Evolutionary conservation across 495 filamentous ascomycete genomes (phyloP), one percentile per base, ranked within the genome.

Genomic region (Bacidia rubella): DNA sequence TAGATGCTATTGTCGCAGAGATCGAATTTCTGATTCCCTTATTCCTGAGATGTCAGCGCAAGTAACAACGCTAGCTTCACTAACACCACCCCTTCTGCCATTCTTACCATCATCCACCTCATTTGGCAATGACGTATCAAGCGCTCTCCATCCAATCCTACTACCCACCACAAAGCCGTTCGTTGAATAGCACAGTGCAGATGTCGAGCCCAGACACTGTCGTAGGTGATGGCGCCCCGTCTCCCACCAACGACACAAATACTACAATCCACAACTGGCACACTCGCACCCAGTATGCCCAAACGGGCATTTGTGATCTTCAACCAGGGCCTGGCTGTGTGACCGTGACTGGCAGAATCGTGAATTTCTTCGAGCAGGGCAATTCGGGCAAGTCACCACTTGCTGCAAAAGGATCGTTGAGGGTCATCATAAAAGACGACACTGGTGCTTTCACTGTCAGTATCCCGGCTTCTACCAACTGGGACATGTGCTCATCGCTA

Each of bases 371-470:
- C 52, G 62, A 74, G 35, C 56, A 60, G 22, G 20, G 35, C 15
- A 68, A 55, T 3, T 55, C 63, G 0, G 71, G 62, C 43, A 72
- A 73, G 47, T 62, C 57, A 22, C 64, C 66, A 2, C 24, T 54
- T 24, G 64, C 67, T 32, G 70, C 72, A 0, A 62, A 65, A 46
- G 76, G 78, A 0, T 77, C 69, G 60, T 65, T 80, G 41, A 75
- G 74, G 32, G 51, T 82, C 17, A 66, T 75, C 46, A 56, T 84
- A 1, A 76, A 73, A 51, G 81, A 85, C 63, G 66, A 78, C 50
- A 73, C 71, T 21, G 81, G 74, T 3, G 70, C 70, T 11, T 65
- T 82, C 42, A 71, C 68, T 5, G 81, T 83, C 61, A 41, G 55
- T 57, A 21, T 17, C 2, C n/a, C n/a, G n/a, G n/a, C 39, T 19